phyloP scores from a whole-genome alignment of 441 rosid genomes.

The Breynia disticha region DNA sequence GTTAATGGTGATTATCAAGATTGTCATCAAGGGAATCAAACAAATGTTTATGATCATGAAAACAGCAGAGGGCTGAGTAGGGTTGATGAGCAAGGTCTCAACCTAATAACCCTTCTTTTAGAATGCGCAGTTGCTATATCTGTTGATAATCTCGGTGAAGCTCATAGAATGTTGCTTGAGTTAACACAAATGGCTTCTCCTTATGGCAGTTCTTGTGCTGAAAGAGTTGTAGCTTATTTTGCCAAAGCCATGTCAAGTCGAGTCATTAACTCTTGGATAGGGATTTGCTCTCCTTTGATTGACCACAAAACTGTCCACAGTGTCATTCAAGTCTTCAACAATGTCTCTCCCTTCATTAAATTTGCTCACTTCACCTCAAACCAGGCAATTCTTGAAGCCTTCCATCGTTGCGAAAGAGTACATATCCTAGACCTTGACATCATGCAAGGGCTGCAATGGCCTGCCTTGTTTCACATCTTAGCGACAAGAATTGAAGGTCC shows the following conservation, averaged over 20 bases:
- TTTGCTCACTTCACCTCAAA: constrained; percentile 68
- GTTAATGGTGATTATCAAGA: constrained; percentile 4
- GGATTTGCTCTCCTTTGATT: constrained; percentile 44
- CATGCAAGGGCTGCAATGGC: constrained; percentile 77
- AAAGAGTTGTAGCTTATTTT: constrained; percentile 56
- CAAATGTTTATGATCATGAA: constrained; percentile 9
- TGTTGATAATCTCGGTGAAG: constrained; percentile 54
- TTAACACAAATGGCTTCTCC: constrained; percentile 63
- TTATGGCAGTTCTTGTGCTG: constrained; percentile 45
- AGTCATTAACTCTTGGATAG: constrained; percentile 57
- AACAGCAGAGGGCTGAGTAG: constrained; percentile 8
- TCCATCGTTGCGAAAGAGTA: constrained; percentile 38
- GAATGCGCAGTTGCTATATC: constrained; percentile 59
- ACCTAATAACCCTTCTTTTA: constrained; percentile 35
- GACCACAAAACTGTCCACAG: constrained; percentile 29
- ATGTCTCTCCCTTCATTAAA: constrained; percentile 50
- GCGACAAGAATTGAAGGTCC: constrained; percentile 55
- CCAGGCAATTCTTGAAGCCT: constrained; percentile 64
- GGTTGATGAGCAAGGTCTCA: constrained; percentile 35
- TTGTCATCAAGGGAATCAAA: constrained; percentile 18
- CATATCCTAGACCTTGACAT: constrained; percentile 62
- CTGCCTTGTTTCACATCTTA: constrained; percentile 57
- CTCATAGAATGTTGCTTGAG: constrained; percentile 51
- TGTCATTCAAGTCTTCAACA: constrained; percentile 48
- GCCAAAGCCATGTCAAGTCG: constrained; percentile 55